Evolutionary conservation across 495 filamentous ascomycete genomes (phyloP).

Genomic region (Lentithecium fluviatile): DNA sequence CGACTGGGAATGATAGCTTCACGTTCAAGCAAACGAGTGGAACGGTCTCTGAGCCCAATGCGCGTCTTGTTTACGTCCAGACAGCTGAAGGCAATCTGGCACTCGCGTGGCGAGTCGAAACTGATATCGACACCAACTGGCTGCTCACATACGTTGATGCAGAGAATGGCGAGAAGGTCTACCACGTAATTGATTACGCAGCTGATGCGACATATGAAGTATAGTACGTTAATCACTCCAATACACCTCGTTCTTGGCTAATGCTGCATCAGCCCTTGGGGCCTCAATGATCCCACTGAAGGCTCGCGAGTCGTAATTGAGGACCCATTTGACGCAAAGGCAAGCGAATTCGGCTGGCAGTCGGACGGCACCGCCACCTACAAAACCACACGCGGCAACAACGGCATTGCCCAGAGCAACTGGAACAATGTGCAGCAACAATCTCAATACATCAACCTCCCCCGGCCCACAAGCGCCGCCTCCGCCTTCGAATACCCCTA

Average conservation of each 20-base stretch:
- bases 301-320: conserved; percentile 41
- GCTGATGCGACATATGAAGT: conserved; percentile 51
- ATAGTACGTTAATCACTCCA: conserved; percentile 26
- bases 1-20: conserved; percentile 39
- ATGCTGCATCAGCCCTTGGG: conserved; percentile 41
- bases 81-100: conserved; percentile 45
- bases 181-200: conserved; percentile 50
- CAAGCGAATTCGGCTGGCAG: conserved; percentile 50
- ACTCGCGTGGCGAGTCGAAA: conserved; percentile 53
- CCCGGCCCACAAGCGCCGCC: conserved; percentile 42
- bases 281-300: conserved; percentile 50
- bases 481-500: conserved; percentile 48
- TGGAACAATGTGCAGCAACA: conserved; percentile 40
- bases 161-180: conserved; percentile 42
- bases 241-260: neutral
- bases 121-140: conserved; percentile 52
- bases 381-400: conserved; percentile 51
- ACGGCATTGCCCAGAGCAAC: conserved; percentile 51
- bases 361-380: conserved; percentile 43
- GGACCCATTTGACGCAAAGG: conserved; percentile 43
- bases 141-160: conserved; percentile 53
- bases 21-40: conserved; percentile 45
- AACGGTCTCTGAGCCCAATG: conserved; percentile 47
- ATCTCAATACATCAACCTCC: conserved; percentile 44
- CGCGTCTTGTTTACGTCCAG: conserved; percentile 49